These are phyloP conservation scores for Yarrowia sp. DNA, from an alignment of 805 yeast species.

Conservation along the genomic window DNA sequence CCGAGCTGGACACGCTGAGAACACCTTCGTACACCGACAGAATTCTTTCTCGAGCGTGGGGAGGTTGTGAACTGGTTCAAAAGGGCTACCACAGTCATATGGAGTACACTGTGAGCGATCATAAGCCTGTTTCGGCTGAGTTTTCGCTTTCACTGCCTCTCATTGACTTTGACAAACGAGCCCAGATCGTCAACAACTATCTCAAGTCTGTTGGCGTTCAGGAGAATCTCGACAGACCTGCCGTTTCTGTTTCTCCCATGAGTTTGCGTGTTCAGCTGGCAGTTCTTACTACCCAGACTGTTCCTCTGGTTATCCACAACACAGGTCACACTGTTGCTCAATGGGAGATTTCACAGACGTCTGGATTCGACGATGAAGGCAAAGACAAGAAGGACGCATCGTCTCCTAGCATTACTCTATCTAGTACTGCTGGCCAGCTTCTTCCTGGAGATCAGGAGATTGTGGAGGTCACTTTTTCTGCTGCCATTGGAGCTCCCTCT, in stretches of 20 bases:
- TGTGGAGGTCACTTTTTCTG: conserved; percentile 11
- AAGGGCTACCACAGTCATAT: conserved; percentile 33
- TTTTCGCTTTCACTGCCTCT: conserved; percentile 38
- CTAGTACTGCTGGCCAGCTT: background rate
- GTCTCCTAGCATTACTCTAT: conserved; percentile 26
- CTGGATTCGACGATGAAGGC: conserved; percentile 27
- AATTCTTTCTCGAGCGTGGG: conserved; percentile 33
- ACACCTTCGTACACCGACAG: conserved; percentile 62
- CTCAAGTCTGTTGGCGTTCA: conserved; percentile 44
- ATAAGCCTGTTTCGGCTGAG: conserved; percentile 50
- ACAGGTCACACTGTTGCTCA: conserved; percentile 40
- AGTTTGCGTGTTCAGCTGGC: conserved; percentile 36
- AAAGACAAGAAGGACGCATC: conserved; percentile 29
- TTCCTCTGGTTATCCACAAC: conserved; percentile 39
- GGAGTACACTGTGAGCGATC: conserved; percentile 49
- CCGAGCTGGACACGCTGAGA: conserved; percentile 37
- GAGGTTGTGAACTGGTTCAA: conserved; percentile 28
- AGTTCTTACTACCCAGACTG: conserved; percentile 32
- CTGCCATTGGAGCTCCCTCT: background rate
- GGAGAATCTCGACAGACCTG: conserved; percentile 45
- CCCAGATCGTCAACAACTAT: conserved; percentile 40
- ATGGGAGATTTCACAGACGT: conserved; percentile 40
- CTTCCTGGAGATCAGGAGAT: conserved; percentile 8
- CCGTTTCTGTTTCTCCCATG: conserved; percentile 41
- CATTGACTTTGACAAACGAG: conserved; percentile 42